Evolutionary conservation across 345 rosid species (phyloP).

Genomic region (Clausena lansium): DNA sequence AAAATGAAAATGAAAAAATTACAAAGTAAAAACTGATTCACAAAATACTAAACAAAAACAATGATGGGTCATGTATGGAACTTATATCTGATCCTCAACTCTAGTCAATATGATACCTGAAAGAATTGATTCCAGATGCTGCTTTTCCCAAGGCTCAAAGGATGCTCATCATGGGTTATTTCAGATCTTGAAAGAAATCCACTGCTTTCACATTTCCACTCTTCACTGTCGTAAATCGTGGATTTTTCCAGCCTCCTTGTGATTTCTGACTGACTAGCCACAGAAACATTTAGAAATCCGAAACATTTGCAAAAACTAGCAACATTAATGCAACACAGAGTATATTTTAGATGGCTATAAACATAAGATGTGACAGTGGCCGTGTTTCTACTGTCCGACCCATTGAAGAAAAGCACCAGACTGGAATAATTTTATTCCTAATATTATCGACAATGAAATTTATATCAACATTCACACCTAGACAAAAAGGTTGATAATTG

Average conservation of each 20-base stretch:
- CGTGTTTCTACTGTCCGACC: background rate
- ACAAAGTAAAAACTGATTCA: background rate
- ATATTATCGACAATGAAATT: background rate
- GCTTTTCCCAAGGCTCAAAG: constrained; percentile 85
- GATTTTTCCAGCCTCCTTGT: constrained; percentile 78
- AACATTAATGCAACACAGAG: background rate
- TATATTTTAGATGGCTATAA: background rate
- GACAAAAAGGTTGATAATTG: background rate
- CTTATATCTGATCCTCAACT: background rate
- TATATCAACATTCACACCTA: background rate
- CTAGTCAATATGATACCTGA: constrained; percentile 52
- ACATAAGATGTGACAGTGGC: too few species aligned
- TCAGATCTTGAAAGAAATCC: constrained; percentile 76
- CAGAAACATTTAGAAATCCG: constrained; percentile 53
- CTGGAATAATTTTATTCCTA: background rate
- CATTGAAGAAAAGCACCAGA: background rate
- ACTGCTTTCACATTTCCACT: constrained; percentile 42
- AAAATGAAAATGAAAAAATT: too few species aligned
- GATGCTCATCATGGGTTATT: constrained; percentile 88
- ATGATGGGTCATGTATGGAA: background rate
- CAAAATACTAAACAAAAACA: background rate
- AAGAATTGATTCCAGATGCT: constrained; percentile 95
- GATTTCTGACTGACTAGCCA: constrained; percentile 96
- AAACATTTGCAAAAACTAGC: constrained; percentile 12
- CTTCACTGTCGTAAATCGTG: constrained; percentile 37